Base-by-base conservation (phyloP, 495 filamentous ascomycete species). In the Podospora bellae-mahoneyi region DNA sequence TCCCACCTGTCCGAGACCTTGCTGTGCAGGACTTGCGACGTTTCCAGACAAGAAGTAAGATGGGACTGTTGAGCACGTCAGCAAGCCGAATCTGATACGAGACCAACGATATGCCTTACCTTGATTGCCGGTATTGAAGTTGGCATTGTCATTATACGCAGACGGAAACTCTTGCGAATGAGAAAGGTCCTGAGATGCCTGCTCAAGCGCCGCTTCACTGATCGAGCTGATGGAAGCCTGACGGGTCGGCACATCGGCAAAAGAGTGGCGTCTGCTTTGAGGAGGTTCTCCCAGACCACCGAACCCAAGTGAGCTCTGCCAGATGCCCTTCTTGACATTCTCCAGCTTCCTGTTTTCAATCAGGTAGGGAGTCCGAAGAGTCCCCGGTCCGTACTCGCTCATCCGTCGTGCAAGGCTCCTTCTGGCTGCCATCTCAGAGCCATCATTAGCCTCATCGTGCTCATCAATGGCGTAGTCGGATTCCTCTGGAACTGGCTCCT, bases 191-290 rank as follows among this genome's bases (percentile, higher is more conserved):
- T 80, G 79, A 23, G 76, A 75, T 6, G 74, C 75, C n/a, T 73
- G 65, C 9, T 84, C 81, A 26, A 83, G 81, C 16, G 80, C 77
- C 5, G 82, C 76, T 48, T 92, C 90, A 56, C 83, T 82, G 62
- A 84, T 78, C 23, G 89, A 90, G 65, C 88, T 83, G 64, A 92
- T 84, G 3, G 91, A 93, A 13, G 80, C 81, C 70, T 92, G 89
- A 34, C 91, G 88, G 19, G 91, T 85, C 54, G 78, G 78, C 30
- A 84, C 80, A 74, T 94, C 92, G n/a, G 93, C 94, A 76, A 99
- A 96, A n/a, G 95, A 98, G 78, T 99, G 95, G 3, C 95, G 89
- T 62, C 95, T 88, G 74, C 94, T 97, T 70, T 97, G 93, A 32
- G 91, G 87, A 19, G 89, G 81, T 64, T 94, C 91, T 20, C 80